A percentile compares a stretch with the other conserved stretches of the same genome.
Conservation (phyloP, 768 basidiomycete genomes). For the Lactarius evosmus region DNA sequence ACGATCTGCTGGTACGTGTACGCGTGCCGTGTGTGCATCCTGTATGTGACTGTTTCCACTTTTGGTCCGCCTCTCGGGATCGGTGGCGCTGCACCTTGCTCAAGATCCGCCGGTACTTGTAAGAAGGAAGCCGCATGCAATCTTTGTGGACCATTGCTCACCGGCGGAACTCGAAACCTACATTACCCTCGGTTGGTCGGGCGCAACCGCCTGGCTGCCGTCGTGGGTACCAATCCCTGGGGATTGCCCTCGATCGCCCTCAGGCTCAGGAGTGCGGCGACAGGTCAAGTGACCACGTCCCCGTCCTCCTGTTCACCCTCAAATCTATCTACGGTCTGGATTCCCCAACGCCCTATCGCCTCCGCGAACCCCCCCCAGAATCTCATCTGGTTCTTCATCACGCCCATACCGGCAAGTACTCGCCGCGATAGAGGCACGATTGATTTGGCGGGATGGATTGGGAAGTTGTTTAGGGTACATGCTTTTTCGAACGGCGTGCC, state of each 20-base stretch:
- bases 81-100: conserved; percentile 22
- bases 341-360: conserved; percentile 10
- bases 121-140: conserved; percentile 10
- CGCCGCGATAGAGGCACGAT: conserved; percentile 19
- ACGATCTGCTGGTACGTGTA: conserved; percentile 25
- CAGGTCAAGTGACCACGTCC: conserved; percentile 1
- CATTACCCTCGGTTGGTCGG: neutral
- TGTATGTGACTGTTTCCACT: conserved; percentile 13
- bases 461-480: conserved; percentile 13
- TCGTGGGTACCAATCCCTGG: neutral
- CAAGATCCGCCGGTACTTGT: conserved; percentile 21
- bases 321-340: neutral
- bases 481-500: conserved; percentile 14
- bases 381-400: conserved; percentile 19
- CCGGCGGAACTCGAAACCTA: conserved; percentile 11
- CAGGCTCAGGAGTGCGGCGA: neutral
- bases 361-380: neutral
- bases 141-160: conserved; percentile 1
- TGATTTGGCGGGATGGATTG: conserved; percentile 14
- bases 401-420: conserved; percentile 12
- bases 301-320: conserved; percentile 1
- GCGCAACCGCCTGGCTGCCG: neutral
- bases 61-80: conserved; percentile 4
- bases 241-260: neutral
- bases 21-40: conserved; percentile 10